Base-by-base conservation (phyloP, 2,329 filamentous ascomycete species). In the Proliferodiscus dingleyae region DNA sequence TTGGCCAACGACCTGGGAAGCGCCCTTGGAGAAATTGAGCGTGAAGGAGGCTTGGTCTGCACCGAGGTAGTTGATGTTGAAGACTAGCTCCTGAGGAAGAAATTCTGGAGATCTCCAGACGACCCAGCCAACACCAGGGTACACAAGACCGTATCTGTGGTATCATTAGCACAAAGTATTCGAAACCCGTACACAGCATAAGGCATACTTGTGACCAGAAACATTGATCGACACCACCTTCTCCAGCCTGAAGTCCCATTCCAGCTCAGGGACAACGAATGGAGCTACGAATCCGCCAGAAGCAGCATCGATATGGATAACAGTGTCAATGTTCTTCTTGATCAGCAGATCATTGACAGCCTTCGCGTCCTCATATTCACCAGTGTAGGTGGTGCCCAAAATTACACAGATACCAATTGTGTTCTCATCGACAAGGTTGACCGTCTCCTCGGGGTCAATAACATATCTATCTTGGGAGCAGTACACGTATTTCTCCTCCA, bases 11-110 rank as follows among this genome's bases (percentile, higher is more conserved):
- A 96, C 87, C 64, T 96, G 90, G 5, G 85, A 89, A 10, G 91
- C 91, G 46, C 90, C 90, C 67, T 95, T 95, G 63, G 87, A 94
- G 74, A 97, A 97, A 75, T 97, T 97, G 49, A 97, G 81, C 0
- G 91, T 96, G 71, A 96, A 96, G 3, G 89, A 95, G 2, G 89
- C 85, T 66, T 97, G 91, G 63, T 96, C 89, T 9, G 91, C 90
- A 40, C 91, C 91, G 5, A 96, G 84, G 70, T 97, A 97, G 77
- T 96, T 96, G 78, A 97, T 96, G 76, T 95, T 96, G 80, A 97
- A 97, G 60, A 97, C 89, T 18, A 96, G 82, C 61, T 96, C 90
- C 63, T 64, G 77, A 6, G 91, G 91, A 2, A 95, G 77, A 68
- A 76, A 93, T 65, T 93, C 84, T 41, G 87, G 79, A 30, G 81